phyloP scores from a whole-genome alignment of 768 basidiomycete species.

The Termitomyces sp. region DNA sequence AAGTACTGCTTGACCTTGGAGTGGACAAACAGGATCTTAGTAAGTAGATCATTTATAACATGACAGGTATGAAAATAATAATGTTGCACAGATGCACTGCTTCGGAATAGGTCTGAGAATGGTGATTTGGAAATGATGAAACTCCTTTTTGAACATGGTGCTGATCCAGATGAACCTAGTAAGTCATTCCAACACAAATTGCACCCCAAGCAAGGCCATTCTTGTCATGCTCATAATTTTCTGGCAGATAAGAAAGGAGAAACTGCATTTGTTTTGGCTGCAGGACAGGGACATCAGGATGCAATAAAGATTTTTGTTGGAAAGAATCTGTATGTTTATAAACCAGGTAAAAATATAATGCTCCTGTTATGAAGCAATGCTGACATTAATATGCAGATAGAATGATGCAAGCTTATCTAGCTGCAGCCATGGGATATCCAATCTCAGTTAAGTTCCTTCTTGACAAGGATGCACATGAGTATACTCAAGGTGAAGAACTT shows the following conservation, averaged over 20 bases:
- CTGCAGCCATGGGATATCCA: neutral
- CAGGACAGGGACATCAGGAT: neutral
- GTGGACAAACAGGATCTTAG: neutral
- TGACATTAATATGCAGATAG: neutral
- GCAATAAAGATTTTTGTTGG: neutral
- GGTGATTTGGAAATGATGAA: neutral
- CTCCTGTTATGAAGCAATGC: too few relatives aligned
- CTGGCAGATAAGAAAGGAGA: neutral
- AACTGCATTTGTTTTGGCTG: neutral
- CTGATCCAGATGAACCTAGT: neutral
- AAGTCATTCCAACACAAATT: too few relatives aligned
- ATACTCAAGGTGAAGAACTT: neutral
- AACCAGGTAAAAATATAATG: neutral
- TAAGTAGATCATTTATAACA: neutral
- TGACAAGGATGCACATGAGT: neutral
- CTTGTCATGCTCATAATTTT: neutral
- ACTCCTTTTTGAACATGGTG: neutral
- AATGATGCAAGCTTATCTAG: neutral
- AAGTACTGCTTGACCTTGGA: neutral
- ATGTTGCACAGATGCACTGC: neutral
- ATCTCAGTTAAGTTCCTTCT: neutral
- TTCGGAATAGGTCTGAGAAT: neutral
- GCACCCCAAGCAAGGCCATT: neutral
- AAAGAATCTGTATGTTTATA: neutral
- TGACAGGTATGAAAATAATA: neutral